Base-by-base conservation (phyloP, 495 filamentous ascomycete species). In the Annulohypoxylon stygium region DNA sequence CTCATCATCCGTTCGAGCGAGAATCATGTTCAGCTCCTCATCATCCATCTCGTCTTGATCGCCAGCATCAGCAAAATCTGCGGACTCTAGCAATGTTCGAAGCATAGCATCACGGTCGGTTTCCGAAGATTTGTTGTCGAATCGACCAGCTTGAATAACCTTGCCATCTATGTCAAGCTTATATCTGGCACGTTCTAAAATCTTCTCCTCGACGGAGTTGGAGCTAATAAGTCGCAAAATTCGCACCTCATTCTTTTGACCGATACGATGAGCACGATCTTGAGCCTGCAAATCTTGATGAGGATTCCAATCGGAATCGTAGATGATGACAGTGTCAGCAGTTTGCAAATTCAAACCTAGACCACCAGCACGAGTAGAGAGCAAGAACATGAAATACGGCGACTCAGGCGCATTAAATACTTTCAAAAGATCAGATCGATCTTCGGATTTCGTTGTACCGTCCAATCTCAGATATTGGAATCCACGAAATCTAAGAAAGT, bases 101-200 rank as follows among this genome's bases (percentile, higher is more conserved):
- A 99, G 85, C 86, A 99, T 92, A 18, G 95, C 95, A 77, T 99
- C 96, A 84, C 96, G 93, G 81, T 99, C 96, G 65, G 97, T 97
- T 76, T 97, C 97, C 11, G 96, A 98, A 0, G 96, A 99, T 79
- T 98, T 99, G 82, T 99, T 99, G 76, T 99, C 96, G 83, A 99
- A 99, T 72, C 97, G 96, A 87, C 96, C 96, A 53, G 96, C 96
- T 79, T 99, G 96, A 70, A 99, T 99, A 75, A 99, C 94, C 84
- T 99, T 99, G 78, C 96, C 97, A 78, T 99, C 96, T 90, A 99
- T 97, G 79, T 98, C 95, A 61, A 99, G 88, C 87, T 99, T 99
- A 85, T 90, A 99, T 78, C 97, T 92, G 0, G 96, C 96, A 70
- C 95, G 93, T 82, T 98, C 97, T 39, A 99, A 84, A 78, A 99